Evolutionary conservation across 257 asterid genomes (phyloP).

Genomic region (Linaria vulgaris): DNA sequence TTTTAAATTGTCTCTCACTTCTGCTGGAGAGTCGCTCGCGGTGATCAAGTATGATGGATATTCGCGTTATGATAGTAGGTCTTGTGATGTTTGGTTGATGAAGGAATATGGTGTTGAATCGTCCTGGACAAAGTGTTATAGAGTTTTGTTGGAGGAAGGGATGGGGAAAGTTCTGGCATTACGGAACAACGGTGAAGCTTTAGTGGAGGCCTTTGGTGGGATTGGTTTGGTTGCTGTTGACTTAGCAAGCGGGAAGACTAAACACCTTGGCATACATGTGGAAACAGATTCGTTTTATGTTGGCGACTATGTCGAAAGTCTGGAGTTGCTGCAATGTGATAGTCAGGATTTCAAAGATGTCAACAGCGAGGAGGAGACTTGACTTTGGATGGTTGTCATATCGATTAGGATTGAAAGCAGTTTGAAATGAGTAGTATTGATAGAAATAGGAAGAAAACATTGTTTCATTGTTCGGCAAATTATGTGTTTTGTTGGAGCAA

Average conservation of each 20-base stretch:
- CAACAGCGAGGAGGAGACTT: background rate
- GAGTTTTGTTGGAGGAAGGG: slow-evolving; percentile 24
- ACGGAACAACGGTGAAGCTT: slow-evolving; percentile 41
- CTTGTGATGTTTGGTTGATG: slow-evolving; percentile 62
- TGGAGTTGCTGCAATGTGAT: slow-evolving; percentile 32
- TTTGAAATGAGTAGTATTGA: no score
- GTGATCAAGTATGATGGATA: no score
- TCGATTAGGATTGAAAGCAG: background rate
- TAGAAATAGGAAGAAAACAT: no score
- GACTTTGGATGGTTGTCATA: slow-evolving; percentile 12
- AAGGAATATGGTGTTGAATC: slow-evolving; percentile 45
- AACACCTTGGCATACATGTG: slow-evolving; percentile 41
- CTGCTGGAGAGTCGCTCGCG: no score
- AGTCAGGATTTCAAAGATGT: no score
- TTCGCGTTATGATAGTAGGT: no score
- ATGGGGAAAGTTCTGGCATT: slow-evolving; percentile 42
- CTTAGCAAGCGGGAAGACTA: slow-evolving; percentile 24
- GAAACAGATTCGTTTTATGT: slow-evolving; percentile 37
- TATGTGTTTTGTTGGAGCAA: no score
- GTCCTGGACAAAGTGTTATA: slow-evolving; percentile 55
- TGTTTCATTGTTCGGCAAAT: no score
- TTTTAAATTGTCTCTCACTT: no score
- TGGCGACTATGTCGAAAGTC: slow-evolving; percentile 41
- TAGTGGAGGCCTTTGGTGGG: slow-evolving; percentile 26
- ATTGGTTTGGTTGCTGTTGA: slow-evolving; percentile 35